Conservation (phyloP, 345 rosid species). For the Gossypium longicalyx region DNA sequence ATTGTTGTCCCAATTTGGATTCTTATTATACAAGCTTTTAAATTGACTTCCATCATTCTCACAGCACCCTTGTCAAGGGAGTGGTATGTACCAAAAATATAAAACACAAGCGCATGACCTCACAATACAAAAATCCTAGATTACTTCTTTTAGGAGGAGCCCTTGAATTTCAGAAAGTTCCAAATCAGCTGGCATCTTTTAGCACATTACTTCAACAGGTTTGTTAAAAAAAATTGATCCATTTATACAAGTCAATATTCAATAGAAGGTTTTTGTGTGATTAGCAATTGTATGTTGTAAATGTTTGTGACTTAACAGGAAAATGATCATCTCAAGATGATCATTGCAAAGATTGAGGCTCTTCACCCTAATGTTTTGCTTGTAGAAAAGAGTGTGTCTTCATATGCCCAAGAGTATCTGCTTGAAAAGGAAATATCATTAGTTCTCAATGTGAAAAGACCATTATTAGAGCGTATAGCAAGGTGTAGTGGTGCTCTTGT, state of each 20-base stretch:
- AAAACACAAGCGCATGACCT: conserved; percentile 96
- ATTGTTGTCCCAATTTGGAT: neutral
- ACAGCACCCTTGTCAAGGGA: conserved; percentile 80
- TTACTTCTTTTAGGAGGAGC: conserved; percentile 88
- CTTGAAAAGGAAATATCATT: conserved; percentile 84
- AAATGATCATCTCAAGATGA: conserved; percentile 77
- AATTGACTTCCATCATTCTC: conserved; percentile 20
- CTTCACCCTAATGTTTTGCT: conserved; percentile 88
- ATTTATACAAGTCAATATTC: conserved; percentile 2
- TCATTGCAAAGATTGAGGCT: conserved; percentile 77
- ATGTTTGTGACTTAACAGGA: conserved; percentile 48
- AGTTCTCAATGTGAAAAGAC: conserved; percentile 81
- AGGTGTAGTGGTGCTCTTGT: conserved; percentile 83
- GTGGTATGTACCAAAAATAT: conserved; percentile 93
- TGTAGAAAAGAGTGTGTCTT: conserved; percentile 96
- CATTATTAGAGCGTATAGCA: conserved; percentile 83
- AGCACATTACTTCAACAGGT: conserved; percentile 87
- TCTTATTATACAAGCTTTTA: conserved; percentile 4
- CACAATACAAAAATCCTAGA: conserved; percentile 88
- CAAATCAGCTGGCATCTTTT: conserved; percentile 85
- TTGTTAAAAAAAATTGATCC: conserved; percentile 17
- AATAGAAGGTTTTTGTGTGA: neutral
- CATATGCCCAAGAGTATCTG: conserved; percentile 74
- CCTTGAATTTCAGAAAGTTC: conserved; percentile 77
- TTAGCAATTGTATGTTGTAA: neutral